Evolutionary conservation across 2,329 filamentous ascomycete species (phyloP).

Genomic region (Sarocladium kiliense): DNA sequence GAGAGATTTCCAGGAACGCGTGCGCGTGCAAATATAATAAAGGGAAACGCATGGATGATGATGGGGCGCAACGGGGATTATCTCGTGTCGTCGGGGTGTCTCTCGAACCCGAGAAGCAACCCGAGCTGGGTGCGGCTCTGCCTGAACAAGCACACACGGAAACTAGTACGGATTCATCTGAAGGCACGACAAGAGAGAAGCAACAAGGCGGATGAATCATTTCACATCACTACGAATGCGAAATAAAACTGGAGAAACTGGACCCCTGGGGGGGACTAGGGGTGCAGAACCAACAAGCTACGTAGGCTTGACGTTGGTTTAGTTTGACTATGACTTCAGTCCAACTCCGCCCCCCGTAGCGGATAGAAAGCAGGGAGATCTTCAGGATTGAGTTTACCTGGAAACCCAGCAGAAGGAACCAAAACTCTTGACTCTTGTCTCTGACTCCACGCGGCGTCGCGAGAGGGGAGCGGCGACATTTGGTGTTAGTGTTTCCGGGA

Average conservation of each 20-base stretch:
- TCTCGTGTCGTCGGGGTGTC: conserved; percentile 4
- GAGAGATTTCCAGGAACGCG: not conserved
- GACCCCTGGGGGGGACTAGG: not conserved
- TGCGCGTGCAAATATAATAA: not conserved
- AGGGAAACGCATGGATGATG: not conserved
- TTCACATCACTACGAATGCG: not conserved
- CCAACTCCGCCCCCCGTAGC: too few relatives aligned
- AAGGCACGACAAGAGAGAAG: too few relatives aligned
- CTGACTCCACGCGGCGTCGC: too few relatives aligned
- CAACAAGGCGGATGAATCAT: not conserved
- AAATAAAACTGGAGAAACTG: not conserved
- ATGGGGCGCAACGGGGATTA: not conserved
- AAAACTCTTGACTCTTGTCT: too few relatives aligned
- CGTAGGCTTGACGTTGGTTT: too few relatives aligned
- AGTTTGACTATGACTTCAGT: too few relatives aligned
- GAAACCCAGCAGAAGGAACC: too few relatives aligned
- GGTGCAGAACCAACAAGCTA: too few relatives aligned
- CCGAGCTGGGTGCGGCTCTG: not conserved
- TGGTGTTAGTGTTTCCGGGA: too few relatives aligned
- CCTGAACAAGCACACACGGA: not conserved
- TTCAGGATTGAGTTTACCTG: too few relatives aligned
- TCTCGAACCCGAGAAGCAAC: conserved; percentile 1
- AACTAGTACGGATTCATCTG: not conserved
- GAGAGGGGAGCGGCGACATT: too few relatives aligned
- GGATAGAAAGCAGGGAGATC: too few relatives aligned